Percentiles rank a stretch among this genome's conserved stretches.
phyloP scores from a whole-genome alignment of 176 grass and related monocot genomes.

The Musa troglodytarum region DNA sequence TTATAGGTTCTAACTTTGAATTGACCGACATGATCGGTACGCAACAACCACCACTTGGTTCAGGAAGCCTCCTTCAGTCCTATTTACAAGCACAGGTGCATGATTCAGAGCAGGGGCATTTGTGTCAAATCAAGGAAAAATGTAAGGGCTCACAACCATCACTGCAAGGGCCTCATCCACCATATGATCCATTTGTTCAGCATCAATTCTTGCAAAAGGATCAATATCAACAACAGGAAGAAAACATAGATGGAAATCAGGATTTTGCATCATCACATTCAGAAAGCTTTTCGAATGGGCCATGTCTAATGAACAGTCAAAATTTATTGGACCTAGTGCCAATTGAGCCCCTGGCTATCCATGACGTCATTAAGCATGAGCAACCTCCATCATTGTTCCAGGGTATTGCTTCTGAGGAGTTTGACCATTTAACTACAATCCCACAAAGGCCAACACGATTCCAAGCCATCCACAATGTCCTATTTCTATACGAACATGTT shows the following conservation, averaged over 20 bases:
- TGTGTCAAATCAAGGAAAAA: neutral
- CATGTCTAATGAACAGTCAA: neutral
- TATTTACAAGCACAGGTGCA: neutral
- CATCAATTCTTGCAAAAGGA: neutral
- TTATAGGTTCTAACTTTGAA: constrained; percentile 8
- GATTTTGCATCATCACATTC: neutral
- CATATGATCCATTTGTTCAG: neutral
- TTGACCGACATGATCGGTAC: neutral
- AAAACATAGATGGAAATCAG: neutral
- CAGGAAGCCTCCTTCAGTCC: neutral
- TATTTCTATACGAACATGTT: constrained; percentile 28
- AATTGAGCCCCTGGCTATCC: neutral
- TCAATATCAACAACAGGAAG: constrained; percentile 2
- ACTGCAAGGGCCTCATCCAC: neutral
- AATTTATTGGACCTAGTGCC: neutral
- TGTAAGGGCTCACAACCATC: neutral
- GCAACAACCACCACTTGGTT: constrained; percentile 4
- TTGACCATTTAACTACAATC: constrained; percentile 26
- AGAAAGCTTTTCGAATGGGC: neutral
- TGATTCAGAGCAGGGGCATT: neutral
- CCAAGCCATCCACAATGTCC: constrained; percentile 8
- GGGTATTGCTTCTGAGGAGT: neutral
- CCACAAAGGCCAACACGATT: constrained; percentile 9
- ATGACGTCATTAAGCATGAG: neutral
- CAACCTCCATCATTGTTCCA: neutral